Conservation (phyloP, 116 monocot genomes). For the Dioscorea cayenensis region DNA sequence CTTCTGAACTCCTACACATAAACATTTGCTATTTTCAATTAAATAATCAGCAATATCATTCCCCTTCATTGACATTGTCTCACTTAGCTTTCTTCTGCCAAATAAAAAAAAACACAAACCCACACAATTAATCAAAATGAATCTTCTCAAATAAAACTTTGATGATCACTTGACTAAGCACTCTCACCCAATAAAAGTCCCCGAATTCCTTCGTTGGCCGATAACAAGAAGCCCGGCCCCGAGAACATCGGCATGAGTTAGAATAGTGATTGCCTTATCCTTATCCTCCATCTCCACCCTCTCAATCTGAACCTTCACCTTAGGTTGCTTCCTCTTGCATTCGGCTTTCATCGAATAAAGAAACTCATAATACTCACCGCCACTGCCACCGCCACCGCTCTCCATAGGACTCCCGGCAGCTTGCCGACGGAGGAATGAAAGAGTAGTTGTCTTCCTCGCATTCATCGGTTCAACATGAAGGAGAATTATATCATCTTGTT, state of each 20-base stretch:
- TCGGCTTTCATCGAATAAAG: constrained; percentile 52
- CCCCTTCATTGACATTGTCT: constrained; percentile 23
- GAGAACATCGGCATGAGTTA: constrained; percentile 33
- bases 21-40: constrained; percentile 88
- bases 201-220: constrained; percentile 40
- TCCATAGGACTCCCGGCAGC: background rate
- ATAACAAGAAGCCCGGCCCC: constrained; percentile 55
- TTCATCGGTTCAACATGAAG: constrained; percentile 43
- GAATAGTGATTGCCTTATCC: constrained; percentile 57
- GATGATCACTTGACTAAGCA: no score
- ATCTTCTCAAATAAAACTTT: background rate
- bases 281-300: constrained; percentile 48
- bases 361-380: constrained; percentile 34
- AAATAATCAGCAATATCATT: constrained; percentile 54
- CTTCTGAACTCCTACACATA: constrained; percentile 90
- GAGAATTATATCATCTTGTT: constrained; percentile 61
- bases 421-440: background rate
- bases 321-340: constrained; percentile 52
- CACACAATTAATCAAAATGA: background rate
- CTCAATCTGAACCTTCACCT: constrained; percentile 48
- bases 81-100: constrained; percentile 43
- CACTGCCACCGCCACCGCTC: background rate
- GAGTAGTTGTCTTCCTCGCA: background rate
- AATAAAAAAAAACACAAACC: background rate
- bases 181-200: constrained; percentile 19